These are phyloP conservation scores for Paxillus ammoniavirescens DNA, from an alignment of 768 basidiomycete species.

Conservation along the genomic window DNA sequence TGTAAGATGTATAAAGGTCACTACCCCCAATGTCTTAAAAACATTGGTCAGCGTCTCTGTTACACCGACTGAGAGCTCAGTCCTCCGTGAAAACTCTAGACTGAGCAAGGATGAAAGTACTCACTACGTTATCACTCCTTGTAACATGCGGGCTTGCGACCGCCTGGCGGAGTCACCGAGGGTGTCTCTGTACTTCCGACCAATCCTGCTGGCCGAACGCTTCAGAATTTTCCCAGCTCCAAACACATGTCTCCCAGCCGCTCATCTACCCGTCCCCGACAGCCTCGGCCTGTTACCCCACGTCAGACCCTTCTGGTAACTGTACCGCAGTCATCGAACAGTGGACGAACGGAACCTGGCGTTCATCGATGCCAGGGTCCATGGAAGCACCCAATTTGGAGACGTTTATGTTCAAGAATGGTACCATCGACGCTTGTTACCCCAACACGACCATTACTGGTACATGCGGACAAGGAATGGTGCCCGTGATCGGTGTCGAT, in stretches of 20 bases:
- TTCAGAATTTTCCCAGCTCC: slow-evolving; percentile 31
- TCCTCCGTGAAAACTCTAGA: no score
- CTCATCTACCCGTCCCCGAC: slow-evolving; percentile 41
- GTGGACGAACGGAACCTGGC: slow-evolving; percentile 38
- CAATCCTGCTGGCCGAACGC: slow-evolving; percentile 43
- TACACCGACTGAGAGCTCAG: no score
- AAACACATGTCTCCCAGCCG: slow-evolving; percentile 41
- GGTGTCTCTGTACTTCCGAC: slow-evolving; percentile 37
- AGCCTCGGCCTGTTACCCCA: slow-evolving; percentile 42
- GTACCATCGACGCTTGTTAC: slow-evolving; percentile 40
- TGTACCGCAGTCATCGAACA: slow-evolving; percentile 33
- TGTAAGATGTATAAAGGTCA: no score
- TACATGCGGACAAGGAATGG: slow-evolving; percentile 18
- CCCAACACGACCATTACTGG: slow-evolving; percentile 30
- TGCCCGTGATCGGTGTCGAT: slow-evolving; percentile 22
- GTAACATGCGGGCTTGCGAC: background rate
- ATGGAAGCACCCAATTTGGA: slow-evolving; percentile 37
- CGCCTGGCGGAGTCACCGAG: background rate
- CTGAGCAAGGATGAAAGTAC: background rate
- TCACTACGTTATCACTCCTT: background rate
- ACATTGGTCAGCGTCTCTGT: no score
- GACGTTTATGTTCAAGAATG: slow-evolving; percentile 38
- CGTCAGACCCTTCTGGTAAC: slow-evolving; percentile 33
- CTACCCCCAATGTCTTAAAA: no score
- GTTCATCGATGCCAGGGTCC: slow-evolving; percentile 39